A percentile compares a stretch with the other conserved stretches of the same genome.
Evolutionary conservation across 371 early-diverging fungal genomes (phyloP).

Genomic region (Capniomyces stellatus): DNA sequence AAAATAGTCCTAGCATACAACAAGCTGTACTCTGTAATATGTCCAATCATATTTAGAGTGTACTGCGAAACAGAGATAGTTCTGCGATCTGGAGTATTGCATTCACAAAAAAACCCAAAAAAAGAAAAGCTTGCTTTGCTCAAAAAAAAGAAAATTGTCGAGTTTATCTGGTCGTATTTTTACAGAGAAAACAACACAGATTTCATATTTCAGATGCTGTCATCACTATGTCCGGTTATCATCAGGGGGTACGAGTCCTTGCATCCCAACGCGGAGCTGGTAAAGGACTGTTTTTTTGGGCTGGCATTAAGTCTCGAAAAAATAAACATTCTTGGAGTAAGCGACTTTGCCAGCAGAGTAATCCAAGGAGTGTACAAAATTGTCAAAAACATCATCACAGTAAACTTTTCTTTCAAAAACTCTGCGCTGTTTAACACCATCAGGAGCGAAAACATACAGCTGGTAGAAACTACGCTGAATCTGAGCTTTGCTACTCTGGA

Average conservation of each 20-base stretch:
- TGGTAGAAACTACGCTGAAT: background rate
- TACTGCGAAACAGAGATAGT: constrained; percentile 1
- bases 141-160: background rate
- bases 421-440: background rate
- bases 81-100: background rate
- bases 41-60: constrained; percentile 3
- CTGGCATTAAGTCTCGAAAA: background rate
- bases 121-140: background rate
- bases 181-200: background rate
- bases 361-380: background rate
- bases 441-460: background rate
- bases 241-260: background rate
- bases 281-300: constrained; percentile 1
- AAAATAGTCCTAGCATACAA: background rate
- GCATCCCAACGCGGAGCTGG: background rate
- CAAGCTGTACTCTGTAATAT: background rate
- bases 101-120: background rate
- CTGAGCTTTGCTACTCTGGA: background rate
- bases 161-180: background rate
- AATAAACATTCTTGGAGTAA: background rate
- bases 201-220: background rate
- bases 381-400: background rate
- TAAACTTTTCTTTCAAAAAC: background rate
- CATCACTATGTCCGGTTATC: background rate
- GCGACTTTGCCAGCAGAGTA: background rate